Evolutionary conservation across 305 asterid genomes (phyloP).

Genomic region (Solanum aculeatissimum): DNA sequence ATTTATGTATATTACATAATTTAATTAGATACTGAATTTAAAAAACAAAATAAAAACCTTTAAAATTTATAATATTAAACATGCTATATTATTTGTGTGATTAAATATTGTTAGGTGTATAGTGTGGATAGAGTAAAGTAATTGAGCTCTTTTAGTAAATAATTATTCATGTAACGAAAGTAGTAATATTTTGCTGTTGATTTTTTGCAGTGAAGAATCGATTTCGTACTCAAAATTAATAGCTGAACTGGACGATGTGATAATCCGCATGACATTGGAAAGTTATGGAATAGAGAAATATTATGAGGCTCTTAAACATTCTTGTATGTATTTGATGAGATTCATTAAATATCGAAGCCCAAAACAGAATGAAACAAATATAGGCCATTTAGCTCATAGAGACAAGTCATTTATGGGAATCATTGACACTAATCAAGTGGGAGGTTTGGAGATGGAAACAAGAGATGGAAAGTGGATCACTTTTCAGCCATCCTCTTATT

Average conservation of each 20-base stretch:
- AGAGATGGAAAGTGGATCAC: slow-evolving; percentile 27
- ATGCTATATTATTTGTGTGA: too few species aligned
- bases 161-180: background rate
- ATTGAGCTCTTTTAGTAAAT: background rate
- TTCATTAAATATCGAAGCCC: slow-evolving; percentile 21
- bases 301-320: background rate
- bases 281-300: slow-evolving; percentile 25
- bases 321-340: slow-evolving; percentile 23
- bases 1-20: too few species aligned
- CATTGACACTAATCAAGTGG: slow-evolving; percentile 25
- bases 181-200: background rate
- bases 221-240: slow-evolving; percentile 17
- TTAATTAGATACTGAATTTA: too few species aligned
- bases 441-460: slow-evolving; percentile 30
- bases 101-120: too few species aligned
- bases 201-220: slow-evolving; percentile 12
- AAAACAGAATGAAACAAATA: background rate
- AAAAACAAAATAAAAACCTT: too few species aligned
- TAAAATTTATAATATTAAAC: too few species aligned
- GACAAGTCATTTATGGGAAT: slow-evolving; percentile 28
- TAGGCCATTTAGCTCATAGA: slow-evolving; percentile 28
- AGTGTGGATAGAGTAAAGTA: background rate
- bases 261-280: slow-evolving; percentile 21
- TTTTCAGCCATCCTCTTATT: slow-evolving; percentile 20
- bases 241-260: slow-evolving; percentile 9